phyloP scores from a whole-genome alignment of 2,329 filamentous ascomycete species.

The Chalaropsis ovoidea region DNA sequence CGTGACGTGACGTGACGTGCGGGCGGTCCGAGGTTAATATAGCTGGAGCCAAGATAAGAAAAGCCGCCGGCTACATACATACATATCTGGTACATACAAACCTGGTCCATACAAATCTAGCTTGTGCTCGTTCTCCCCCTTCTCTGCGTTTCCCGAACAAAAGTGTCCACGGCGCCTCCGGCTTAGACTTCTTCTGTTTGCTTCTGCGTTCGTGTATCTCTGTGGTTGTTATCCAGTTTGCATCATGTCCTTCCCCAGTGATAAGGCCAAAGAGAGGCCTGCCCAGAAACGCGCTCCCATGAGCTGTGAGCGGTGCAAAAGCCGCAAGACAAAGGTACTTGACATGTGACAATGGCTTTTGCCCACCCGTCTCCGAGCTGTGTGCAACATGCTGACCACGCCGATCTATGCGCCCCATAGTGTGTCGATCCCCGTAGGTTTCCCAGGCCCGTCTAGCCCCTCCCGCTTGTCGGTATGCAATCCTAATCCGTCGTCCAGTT shows the following conservation, averaged over 20 bases:
- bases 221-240: neutral
- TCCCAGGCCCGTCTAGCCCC: too few species aligned
- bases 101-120: neutral
- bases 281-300: constrained; percentile 29
- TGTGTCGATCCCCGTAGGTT: constrained; percentile 25
- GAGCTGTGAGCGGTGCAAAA: constrained; percentile 31
- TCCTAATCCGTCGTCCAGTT: constrained; percentile 23
- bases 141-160: neutral
- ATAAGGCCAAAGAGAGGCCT: constrained; percentile 17
- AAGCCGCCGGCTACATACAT: neutral
- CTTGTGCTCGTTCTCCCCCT: neutral
- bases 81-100: too few species aligned
- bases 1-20: constrained; percentile 2
- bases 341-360: constrained; percentile 26
- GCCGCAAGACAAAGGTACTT: constrained; percentile 30
- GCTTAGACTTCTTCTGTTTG: neutral
- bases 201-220: neutral
- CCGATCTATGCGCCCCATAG: constrained; percentile 19
- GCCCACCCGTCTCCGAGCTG: neutral
- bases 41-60: neutral
- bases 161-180: neutral
- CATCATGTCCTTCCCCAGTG: constrained; percentile 13
- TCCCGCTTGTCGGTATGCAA: neutral
- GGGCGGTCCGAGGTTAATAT: constrained; percentile 6
- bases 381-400: constrained; percentile 1